These are phyloP conservation scores for Arachis monticola DNA, from an alignment of 331 rosid genomes.

Conservation along the genomic window DNA sequence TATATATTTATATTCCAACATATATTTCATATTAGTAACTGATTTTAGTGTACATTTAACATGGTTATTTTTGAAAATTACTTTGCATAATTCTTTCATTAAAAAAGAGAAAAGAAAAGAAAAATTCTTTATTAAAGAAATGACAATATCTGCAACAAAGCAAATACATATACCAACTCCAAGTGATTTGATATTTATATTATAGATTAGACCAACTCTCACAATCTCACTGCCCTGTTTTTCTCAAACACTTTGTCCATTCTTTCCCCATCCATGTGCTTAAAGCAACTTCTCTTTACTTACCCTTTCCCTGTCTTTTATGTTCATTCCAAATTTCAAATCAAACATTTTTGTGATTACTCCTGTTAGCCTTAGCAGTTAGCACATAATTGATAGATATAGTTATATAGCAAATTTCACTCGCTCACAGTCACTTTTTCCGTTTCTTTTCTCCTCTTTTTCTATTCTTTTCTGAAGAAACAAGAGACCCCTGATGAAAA, in stretches of 20 bases:
- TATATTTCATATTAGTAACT: too few relatives aligned
- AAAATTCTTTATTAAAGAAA: conserved; percentile 34
- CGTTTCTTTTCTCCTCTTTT: conserved; percentile 29
- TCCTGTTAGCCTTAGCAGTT: conserved; percentile 26
- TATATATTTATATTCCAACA: too few relatives aligned
- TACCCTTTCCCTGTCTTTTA: conserved; percentile 26
- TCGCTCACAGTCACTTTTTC: background rate
- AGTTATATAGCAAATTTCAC: conserved; percentile 33
- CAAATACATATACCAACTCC: conserved; percentile 34
- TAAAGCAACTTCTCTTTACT: conserved; percentile 44
- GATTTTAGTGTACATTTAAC: too few relatives aligned
- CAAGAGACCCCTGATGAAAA: conserved; percentile 33
- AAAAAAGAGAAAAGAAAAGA: background rate
- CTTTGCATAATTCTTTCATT: conserved; percentile 11
- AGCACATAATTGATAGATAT: conserved; percentile 36
- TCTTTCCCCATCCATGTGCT: conserved; percentile 49
- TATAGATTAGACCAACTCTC: background rate
- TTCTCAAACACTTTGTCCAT: conserved; percentile 33
- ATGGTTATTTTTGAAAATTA: conserved; percentile 4
- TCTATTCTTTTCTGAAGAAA: conserved; percentile 33
- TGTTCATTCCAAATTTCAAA: conserved; percentile 30
- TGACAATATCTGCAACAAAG: conserved; percentile 34
- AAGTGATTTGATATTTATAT: conserved; percentile 27
- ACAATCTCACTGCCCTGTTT: background rate
- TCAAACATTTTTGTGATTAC: conserved; percentile 36